Evolutionary conservation across 768 basidiomycete genomes (phyloP), one percentile per base, ranked within the genome.

Genomic region (Phylloporus sp.): DNA sequence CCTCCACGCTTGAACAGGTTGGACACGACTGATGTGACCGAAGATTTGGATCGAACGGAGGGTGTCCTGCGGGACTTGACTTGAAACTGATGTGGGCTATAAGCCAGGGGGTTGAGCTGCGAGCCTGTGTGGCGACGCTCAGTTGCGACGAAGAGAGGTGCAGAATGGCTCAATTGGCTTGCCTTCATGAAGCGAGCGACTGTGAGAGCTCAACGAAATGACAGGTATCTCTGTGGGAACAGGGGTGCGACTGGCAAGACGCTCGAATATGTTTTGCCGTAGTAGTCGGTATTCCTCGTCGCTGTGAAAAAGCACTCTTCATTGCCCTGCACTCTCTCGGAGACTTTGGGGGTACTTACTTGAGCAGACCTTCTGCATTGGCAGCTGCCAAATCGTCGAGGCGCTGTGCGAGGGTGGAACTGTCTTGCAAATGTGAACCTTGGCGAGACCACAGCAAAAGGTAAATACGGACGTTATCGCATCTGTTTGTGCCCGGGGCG

Each of bases 231-330:
- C 87, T 31, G 74, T 71, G 6, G 86, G 85, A 18, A 86, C 72
- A 9, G 69, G 59, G 21, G 78, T 69, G 41, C 71, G 74, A 50
- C 69, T 78, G 14, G 86, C 75, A 57, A 88, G 80, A 42, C 90
- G 79, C 62, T 90, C 86, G 55, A 92, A 91, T 31, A 92, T 71
- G 59, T 83, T 88, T 64, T 90, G 88, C 35, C 90, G 81, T 11
- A 92, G 75, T 34, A 91, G 64, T 41, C 89, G 81, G 62, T 91
- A 91, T 61, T 90, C 90, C 55, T 90, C 86, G 65, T 91, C 86
- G 60, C 90, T 91, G 57, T 54, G 46, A 46, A 47, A 44, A 37
- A 27, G 27, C 15, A 42, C 34, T 40, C 31, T 17, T 27, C 21
- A 31, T 32, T 27, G 32, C 26, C n/a, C 32, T 40, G 42, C 37